Evolutionary conservation across 192 early-diverging fungal genomes (phyloP).

Genomic region (Rhizoclosmatium globosum): DNA sequence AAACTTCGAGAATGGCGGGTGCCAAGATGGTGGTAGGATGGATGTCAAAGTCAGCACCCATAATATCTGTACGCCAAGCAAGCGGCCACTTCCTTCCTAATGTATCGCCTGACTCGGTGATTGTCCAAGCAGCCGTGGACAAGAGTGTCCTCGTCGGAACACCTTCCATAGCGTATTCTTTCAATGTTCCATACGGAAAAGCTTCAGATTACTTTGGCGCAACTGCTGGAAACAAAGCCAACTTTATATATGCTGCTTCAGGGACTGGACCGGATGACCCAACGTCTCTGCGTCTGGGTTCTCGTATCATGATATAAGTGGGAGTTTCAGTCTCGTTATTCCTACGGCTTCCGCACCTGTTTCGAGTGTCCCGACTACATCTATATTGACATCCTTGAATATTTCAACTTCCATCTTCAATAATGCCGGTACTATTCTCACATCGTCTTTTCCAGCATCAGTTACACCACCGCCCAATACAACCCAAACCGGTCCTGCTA

Average conservation of each 20-base stretch:
- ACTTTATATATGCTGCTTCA: slow-evolving; percentile 7
- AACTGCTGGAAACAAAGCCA: neutral
- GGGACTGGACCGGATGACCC: neutral
- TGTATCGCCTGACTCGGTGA: neutral
- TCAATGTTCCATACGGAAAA: slow-evolving; percentile 1
- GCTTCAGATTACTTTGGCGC: neutral
- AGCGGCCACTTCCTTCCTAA: neutral
- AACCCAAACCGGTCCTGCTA: too few species aligned
- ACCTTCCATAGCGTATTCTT: neutral
- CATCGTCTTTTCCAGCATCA: neutral
- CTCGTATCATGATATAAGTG: neutral
- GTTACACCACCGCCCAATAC: too few species aligned
- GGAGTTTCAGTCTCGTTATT: neutral
- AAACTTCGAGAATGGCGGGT: neutral
- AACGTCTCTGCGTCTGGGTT: neutral
- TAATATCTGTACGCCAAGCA: neutral
- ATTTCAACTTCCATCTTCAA: neutral
- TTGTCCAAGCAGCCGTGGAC: neutral
- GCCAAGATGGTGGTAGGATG: slow-evolving; percentile 7
- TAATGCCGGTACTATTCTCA: neutral
- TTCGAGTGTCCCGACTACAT: neutral
- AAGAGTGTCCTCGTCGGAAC: neutral
- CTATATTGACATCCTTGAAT: neutral
- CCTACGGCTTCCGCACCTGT: neutral
- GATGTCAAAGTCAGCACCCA: neutral